Evolutionary conservation across 371 early-diverging fungal species (phyloP).

Genomic region (Rhizomucor pusillus): DNA sequence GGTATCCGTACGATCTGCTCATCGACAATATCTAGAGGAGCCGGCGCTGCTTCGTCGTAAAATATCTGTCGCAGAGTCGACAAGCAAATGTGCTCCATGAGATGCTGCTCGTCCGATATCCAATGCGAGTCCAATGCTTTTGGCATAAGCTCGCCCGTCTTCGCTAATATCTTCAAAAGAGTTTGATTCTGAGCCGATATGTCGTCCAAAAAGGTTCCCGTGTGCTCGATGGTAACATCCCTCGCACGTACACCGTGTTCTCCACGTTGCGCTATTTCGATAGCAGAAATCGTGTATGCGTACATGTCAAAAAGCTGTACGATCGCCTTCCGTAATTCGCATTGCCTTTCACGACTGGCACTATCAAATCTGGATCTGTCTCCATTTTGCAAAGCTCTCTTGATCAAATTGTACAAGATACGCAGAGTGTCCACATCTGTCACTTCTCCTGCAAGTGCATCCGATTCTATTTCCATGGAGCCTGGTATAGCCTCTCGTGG

Average conservation of each 20-base stretch:
- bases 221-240: slow-evolving; percentile 40
- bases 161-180: slow-evolving; percentile 61
- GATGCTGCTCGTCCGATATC: slow-evolving; percentile 20
- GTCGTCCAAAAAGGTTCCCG: slow-evolving; percentile 60
- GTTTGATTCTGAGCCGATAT: slow-evolving; percentile 56
- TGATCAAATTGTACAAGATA: slow-evolving; percentile 26
- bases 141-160: slow-evolving; percentile 40
- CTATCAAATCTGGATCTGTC: neutral
- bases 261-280: slow-evolving; percentile 70
- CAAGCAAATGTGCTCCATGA: slow-evolving; percentile 16
- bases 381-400: slow-evolving; percentile 16
- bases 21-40: neutral
- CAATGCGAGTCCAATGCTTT: slow-evolving; percentile 27
- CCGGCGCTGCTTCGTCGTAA: slow-evolving; percentile 5
- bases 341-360: neutral
- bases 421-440: slow-evolving; percentile 22
- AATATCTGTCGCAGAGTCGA: slow-evolving; percentile 9
- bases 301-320: slow-evolving; percentile 33
- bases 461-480: slow-evolving; percentile 15
- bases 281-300: slow-evolving; percentile 64
- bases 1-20: slow-evolving; percentile 27
- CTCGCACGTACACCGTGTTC: slow-evolving; percentile 23
- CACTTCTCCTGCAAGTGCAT: slow-evolving; percentile 14
- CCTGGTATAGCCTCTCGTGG: slow-evolving; percentile 20
- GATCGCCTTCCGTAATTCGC: slow-evolving; percentile 3